Evolutionary conservation across 768 basidiomycete genomes (phyloP), one percentile per base, ranked within the genome.

Genomic region (Trametes meyenii): DNA sequence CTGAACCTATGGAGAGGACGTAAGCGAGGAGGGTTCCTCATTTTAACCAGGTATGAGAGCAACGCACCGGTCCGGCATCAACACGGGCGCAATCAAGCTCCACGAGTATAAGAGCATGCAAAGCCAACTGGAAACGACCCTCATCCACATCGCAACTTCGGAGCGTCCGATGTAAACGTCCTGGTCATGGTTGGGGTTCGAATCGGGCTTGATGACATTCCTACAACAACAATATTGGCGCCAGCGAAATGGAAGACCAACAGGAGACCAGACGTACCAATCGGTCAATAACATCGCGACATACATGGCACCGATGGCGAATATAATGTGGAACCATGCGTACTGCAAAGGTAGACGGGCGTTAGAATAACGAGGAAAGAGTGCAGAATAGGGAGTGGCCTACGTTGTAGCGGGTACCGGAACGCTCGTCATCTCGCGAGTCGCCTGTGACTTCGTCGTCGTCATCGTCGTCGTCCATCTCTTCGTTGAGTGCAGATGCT

Each of bases 91-190:
- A 52, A 96, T 68, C 35, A 96, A 76, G 67, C 90, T 94, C 94
- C 93, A 95, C 33, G 83, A 84, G 70, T 93, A 96, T 62, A 94
- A 74, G 43, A 88, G 58, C 76, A 94, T 88, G 73, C 94, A 98
- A 24, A 96, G 83, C 96, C 96, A 99, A 65, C 92, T 92, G 33
- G 93, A 95, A 48, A 98, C 91, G 35, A 98, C 85, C 4, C 97
- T 81, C 93, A 98, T 98, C 97, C 97, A 99, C 96, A 99, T 98
- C 3, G 97, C 95, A 10, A 91, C 89, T 72, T 95, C 92, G 5
- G 94, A 96, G 39, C 95, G 87, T 17, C 97, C 97, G 50, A 98
- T 98, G 73, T 94, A 92, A 40, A 98, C 88, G 63, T 90, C 85
- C 44, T 83, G 77, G 56, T 85, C 80, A n/a, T 85, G 81, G 62